Evolutionary conservation across 768 basidiomycete species (phyloP).

Genomic region (Phlebiopsis flavidoalba): DNA sequence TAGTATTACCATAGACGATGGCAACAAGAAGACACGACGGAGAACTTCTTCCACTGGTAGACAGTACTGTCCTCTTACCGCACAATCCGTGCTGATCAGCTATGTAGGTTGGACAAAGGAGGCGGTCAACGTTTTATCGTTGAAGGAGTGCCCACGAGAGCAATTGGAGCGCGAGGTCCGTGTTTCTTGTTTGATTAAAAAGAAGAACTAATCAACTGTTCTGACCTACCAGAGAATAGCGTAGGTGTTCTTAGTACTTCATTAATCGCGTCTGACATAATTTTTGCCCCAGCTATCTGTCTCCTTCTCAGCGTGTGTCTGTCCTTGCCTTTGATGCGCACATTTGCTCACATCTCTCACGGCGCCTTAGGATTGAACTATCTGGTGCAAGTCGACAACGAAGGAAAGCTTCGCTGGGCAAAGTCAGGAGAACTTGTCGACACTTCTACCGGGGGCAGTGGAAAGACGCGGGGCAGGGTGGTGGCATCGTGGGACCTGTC

Average conservation of each 20-base stretch:
- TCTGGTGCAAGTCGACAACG: constrained; percentile 47
- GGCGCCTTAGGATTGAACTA: constrained; percentile 50
- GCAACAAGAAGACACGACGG: constrained; percentile 51
- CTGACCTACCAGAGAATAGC: constrained; percentile 34
- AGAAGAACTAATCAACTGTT: background rate
- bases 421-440: constrained; percentile 54
- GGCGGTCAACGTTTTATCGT: constrained; percentile 48
- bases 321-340: background rate
- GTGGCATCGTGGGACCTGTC: constrained; percentile 45
- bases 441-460: constrained; percentile 52
- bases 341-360: background rate
- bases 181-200: background rate
- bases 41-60: constrained; percentile 66
- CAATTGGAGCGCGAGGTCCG: constrained; percentile 54
- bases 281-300: constrained; percentile 11
- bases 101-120: constrained; percentile 54
- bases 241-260: constrained; percentile 22
- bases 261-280: background rate
- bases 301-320: constrained; percentile 11
- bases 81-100: background rate
- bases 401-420: constrained; percentile 55
- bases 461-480: constrained; percentile 55
- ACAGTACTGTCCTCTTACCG: background rate
- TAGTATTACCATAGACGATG: constrained; percentile 59
- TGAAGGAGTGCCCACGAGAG: constrained; percentile 56